These are phyloP conservation scores for Erigeron philadelphicus DNA, from an alignment of 140 eudicot species.

Conservation along the genomic window DNA sequence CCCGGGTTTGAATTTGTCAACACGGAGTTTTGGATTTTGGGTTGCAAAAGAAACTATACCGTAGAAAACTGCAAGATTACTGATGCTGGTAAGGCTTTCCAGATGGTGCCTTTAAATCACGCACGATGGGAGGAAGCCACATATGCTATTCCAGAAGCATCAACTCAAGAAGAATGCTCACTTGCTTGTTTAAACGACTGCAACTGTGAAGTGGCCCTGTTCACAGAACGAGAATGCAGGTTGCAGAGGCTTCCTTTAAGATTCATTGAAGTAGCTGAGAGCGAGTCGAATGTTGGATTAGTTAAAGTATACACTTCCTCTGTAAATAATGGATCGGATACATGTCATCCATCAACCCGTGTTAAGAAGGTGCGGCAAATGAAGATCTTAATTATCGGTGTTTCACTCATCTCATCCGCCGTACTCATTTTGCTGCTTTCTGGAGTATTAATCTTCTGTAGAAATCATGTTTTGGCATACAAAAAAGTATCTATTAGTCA, in stretches of 20 bases:
- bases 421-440: conserved; percentile 25
- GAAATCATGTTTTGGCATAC: conserved; percentile 22
- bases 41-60: conserved; percentile 33
- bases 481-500: conserved; percentile 14
- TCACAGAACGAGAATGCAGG: conserved; percentile 8
- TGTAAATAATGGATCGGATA: too few relatives aligned
- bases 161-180: conserved; percentile 28
- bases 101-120: conserved; percentile 16
- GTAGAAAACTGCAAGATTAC: conserved; percentile 23
- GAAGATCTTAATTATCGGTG: conserved; percentile 26
- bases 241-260: conserved; percentile 29
- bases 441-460: conserved; percentile 18
- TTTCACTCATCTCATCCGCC: conserved; percentile 28
- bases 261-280: background rate
- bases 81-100: background rate
- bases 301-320: conserved; percentile 24
- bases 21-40: conserved; percentile 16
- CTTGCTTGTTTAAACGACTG: conserved; percentile 39
- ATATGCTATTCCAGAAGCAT: conserved; percentile 5
- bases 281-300: conserved; percentile 20
- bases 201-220: conserved; percentile 27
- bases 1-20: conserved; percentile 40
- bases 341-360: background rate
- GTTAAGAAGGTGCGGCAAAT: conserved; percentile 12
- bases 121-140: conserved; percentile 30